These are phyloP conservation scores for Nakaseomyces delphensis DNA, from an alignment of 1,139 yeast genomes.

Conservation along the genomic window DNA sequence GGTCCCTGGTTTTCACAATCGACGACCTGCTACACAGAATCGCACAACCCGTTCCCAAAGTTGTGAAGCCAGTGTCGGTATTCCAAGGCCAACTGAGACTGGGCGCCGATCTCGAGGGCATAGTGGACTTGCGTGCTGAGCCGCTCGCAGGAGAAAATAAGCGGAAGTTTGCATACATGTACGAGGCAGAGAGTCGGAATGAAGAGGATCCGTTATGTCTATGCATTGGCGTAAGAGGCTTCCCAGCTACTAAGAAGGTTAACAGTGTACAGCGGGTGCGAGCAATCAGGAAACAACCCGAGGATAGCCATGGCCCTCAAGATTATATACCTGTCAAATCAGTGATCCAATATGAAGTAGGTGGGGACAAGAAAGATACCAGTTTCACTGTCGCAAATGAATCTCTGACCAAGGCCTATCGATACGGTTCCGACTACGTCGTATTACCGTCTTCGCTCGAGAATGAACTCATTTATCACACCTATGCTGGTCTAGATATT, in stretches of 20 bases:
- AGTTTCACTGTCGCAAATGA: conserved; percentile 29
- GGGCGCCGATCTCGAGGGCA: conserved; percentile 31
- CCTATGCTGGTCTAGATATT: conserved; percentile 49
- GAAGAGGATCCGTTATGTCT: conserved; percentile 28
- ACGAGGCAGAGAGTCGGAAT: conserved; percentile 15
- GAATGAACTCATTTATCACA: conserved; percentile 35
- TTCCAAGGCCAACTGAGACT: conserved; percentile 36
- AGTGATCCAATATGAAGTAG: conserved; percentile 28
- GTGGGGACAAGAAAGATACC: conserved; percentile 23
- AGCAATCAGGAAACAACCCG: conserved; percentile 16
- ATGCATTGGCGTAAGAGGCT: conserved; percentile 51
- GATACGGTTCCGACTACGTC: conserved; percentile 58
- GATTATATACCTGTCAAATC: conserved; percentile 22
- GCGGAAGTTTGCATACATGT: conserved; percentile 10
- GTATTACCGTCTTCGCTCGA: conserved; percentile 42
- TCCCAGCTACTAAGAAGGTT: conserved; percentile 52
- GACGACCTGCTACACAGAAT: conserved; percentile 19
- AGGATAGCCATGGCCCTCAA: not conserved
- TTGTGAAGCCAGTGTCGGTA: conserved; percentile 33
- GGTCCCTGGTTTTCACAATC: conserved; percentile 19
- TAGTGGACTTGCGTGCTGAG: conserved; percentile 2
- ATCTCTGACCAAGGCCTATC: conserved; percentile 44
- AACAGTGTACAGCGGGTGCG: conserved; percentile 33
- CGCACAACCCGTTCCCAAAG: conserved; percentile 14
- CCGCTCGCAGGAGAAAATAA: not conserved